Evolutionary conservation across 116 monocot species (phyloP), one percentile per base, ranked within the genome.

Genomic region (Trichopus zeylanicus): DNA sequence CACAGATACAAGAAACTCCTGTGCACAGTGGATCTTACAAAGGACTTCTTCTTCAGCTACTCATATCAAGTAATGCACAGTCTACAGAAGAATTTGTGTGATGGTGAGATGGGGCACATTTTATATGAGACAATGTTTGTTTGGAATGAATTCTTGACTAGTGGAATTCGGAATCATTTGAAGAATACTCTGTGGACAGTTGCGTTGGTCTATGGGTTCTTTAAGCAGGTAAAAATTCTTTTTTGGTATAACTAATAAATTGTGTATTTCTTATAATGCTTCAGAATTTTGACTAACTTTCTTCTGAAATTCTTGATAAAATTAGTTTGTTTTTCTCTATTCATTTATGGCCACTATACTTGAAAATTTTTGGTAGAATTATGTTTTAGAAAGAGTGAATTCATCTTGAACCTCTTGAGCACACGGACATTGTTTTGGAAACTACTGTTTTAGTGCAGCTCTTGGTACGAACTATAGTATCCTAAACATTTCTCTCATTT

Each of bases 21-120:
- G 16, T 66, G 78, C 81, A 78, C 60, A 20, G 81, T 97, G 66
- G 97, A 97, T 73, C 79, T 97, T 27, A 97, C 91, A 6, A 97
- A 87, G 67, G 91, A 97, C 75, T 97, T 97, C 81, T 97, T 84
- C 65, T 97, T 82, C 61, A 87, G 91, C 59, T 83, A 97, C 64
- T 91, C 97, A 46, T 97, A 91, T 39, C 72, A 80, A 48, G 61
- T 97, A 39, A 91, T 91, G 97, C 69, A 74, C 60, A 91, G 91
- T 62, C 79, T 97, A 63, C 97, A 97, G 56, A 87, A 87, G 60
- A 97, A 91, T 42, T 65, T 87, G 46, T 74, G 69, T 56, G 71
- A 80, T 48, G 48, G 38, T 71, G 64, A 77, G 60, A 51, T 63
- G 47, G 82, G 81, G 21, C 67, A 79, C 61, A 55, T 73, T 64